Evolutionary conservation across 2,329 filamentous ascomycete genomes (phyloP), one percentile per base, ranked within the genome.

Genomic region (Sclerotinia glacialis): DNA sequence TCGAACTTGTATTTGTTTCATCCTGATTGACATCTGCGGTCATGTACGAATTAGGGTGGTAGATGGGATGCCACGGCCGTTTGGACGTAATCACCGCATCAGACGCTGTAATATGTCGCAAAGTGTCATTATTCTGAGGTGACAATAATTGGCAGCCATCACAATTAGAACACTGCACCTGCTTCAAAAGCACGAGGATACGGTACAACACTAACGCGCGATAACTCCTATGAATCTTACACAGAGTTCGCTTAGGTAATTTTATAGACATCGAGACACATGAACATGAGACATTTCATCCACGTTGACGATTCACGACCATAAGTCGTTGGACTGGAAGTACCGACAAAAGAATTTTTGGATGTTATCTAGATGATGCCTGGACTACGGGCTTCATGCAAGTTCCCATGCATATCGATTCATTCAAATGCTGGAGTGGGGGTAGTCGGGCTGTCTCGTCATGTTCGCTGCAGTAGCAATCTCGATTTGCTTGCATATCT

Each of bases 11-110:
- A 44, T 46, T 59, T 65, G 63, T 65, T 65, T 65, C 63, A 65
- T 65, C 11, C 52, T 59, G 28, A 65, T 59, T 65, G 53, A 47
- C n/a, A 65, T 37, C 62, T 65, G 63, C 52, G 18, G 63, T 59
- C 63, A 65, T 59, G 14, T 37, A 65, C 63, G 42, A 58, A 59
- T 50, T 40, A 28, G 26, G 63, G 34, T 31, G 53, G 34, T 31
- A 49, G 31, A 46, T 56, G n/a, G n/a, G 50, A 58, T 56, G 18
- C 40, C 26, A 59, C 40, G 21, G n/a, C 63, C 40, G 42, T 65
- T 56, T 64, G 58, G 26, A 64, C 52, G 28, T 64, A 49, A 47
- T 46, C 42, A 16, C 23, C 28, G 28, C 28, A 42, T 31, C 31
- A 26, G 50, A 26, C 11, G n/a, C 31, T 31, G 31, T 28, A 46